Conservation (phyloP, 805 yeast genomes). For the Myxozyma geophila region DNA sequence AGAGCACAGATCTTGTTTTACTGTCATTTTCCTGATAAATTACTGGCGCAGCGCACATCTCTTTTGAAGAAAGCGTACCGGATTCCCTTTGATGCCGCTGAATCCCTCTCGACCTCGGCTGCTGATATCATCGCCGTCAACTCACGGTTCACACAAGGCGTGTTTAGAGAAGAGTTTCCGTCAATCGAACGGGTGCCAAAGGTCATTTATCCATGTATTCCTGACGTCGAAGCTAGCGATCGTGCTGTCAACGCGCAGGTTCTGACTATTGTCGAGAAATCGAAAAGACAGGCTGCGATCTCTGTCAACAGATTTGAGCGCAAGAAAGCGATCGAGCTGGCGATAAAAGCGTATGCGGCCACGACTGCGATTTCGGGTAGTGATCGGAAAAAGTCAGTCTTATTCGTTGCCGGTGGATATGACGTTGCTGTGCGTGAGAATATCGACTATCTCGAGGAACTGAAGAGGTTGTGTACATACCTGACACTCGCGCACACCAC, state of each 20-base stretch:
- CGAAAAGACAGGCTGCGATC: constrained; percentile 52
- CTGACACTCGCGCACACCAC: constrained; percentile 55
- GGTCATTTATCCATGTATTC: constrained; percentile 80
- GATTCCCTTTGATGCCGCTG: constrained; percentile 79
- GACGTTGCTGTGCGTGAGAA: constrained; percentile 79
- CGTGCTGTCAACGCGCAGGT: neutral
- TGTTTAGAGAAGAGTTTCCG: constrained; percentile 68
- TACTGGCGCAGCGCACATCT: constrained; percentile 61
- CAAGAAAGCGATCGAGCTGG: constrained; percentile 80
- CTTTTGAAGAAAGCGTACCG: constrained; percentile 68
- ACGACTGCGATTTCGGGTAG: constrained; percentile 38
- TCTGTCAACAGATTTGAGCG: constrained; percentile 89
- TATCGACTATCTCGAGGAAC: constrained; percentile 66
- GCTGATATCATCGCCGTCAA: constrained; percentile 87
- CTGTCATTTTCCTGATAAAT: constrained; percentile 95
- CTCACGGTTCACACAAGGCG: constrained; percentile 75
- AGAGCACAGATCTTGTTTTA: constrained; percentile 71
- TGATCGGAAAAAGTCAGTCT: constrained; percentile 41
- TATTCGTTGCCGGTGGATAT: constrained; percentile 92
- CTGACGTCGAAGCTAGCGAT: neutral
- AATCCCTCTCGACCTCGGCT: constrained; percentile 74
- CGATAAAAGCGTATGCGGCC: constrained; percentile 66
- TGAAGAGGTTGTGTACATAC: constrained; percentile 55
- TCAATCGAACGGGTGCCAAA: constrained; percentile 48
- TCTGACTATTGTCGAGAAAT: neutral